A percentile compares a stretch with the other conserved stretches of the same genome.
Conservation (phyloP, 2,329 filamentous ascomycete species). For the Pseudomassariella vexata region DNA sequence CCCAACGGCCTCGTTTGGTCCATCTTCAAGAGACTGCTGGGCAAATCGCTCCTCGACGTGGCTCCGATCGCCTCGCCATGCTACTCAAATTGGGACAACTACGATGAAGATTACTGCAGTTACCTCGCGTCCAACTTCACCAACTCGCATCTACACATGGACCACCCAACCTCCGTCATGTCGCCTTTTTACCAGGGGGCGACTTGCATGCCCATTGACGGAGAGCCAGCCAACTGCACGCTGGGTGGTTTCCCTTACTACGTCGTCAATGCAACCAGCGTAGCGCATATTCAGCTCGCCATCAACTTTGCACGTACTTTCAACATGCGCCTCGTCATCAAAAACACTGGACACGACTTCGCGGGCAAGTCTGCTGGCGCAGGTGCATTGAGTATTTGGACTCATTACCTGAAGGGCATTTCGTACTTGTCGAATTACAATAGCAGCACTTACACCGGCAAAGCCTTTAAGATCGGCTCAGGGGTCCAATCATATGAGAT, state of each 20-base stretch:
- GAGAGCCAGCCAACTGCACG: neutral
- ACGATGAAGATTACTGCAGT: neutral
- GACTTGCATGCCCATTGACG: neutral
- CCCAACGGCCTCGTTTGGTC: neutral
- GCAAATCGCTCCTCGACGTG: neutral
- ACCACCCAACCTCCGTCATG: neutral
- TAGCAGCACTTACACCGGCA: neutral
- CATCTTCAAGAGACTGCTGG: neutral
- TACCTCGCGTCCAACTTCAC: neutral
- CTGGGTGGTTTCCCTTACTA: neutral
- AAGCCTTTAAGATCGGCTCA: conserved; percentile 1
- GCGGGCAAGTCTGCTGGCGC: conserved; percentile 2
- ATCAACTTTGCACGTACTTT: neutral
- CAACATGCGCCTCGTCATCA: conserved; percentile 1
- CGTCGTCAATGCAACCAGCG: conserved; percentile 1
- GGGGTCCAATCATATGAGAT: neutral
- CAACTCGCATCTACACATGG: neutral
- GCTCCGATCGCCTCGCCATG: neutral
- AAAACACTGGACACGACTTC: conserved; percentile 2
- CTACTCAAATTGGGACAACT: neutral
- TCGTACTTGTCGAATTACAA: neutral
- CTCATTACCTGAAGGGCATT: neutral
- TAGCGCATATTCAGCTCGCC: neutral
- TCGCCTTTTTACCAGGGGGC: neutral
- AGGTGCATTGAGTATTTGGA: conserved; percentile 1